Evolutionary conservation across 2,329 filamentous ascomycete species (phyloP).

Genomic region (Monilinia polystroma): DNA sequence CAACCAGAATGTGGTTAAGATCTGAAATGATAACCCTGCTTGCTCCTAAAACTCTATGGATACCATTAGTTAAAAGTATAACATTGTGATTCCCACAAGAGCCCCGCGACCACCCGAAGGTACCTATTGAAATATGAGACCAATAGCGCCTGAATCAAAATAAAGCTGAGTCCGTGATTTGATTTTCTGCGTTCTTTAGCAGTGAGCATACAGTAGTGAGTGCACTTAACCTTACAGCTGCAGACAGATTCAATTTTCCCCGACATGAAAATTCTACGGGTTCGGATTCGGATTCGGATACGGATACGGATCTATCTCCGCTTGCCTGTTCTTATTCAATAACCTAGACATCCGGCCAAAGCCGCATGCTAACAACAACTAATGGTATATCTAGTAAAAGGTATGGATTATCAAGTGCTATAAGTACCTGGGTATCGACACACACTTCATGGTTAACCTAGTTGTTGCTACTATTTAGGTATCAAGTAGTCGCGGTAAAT

Average conservation of each 20-base stretch:
- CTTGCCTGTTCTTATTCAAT: neutral
- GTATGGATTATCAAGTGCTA: no score
- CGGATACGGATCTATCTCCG: neutral
- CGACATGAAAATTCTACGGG: neutral
- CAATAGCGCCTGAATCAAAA: neutral
- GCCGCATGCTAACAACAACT: neutral
- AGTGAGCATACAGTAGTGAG: no score
- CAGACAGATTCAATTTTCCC: no score
- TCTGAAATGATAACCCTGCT: neutral
- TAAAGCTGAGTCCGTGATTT: neutral
- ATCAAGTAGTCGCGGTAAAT: neutral
- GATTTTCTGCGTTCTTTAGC: neutral
- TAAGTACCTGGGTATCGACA: no score
- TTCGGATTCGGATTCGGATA: neutral
- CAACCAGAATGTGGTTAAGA: neutral
- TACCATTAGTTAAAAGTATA: neutral
- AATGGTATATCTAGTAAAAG: neutral
- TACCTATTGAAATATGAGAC: neutral
- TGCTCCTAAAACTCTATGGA: neutral
- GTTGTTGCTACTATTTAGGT: neutral
- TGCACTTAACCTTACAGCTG: neutral
- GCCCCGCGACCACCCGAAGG: neutral
- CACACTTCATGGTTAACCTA: neutral
- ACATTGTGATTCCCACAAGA: neutral
- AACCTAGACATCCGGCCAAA: neutral